Base-by-base conservation (phyloP, 2,329 filamentous ascomycete genomes). In the Fonsecaea pedrosoi region DNA sequence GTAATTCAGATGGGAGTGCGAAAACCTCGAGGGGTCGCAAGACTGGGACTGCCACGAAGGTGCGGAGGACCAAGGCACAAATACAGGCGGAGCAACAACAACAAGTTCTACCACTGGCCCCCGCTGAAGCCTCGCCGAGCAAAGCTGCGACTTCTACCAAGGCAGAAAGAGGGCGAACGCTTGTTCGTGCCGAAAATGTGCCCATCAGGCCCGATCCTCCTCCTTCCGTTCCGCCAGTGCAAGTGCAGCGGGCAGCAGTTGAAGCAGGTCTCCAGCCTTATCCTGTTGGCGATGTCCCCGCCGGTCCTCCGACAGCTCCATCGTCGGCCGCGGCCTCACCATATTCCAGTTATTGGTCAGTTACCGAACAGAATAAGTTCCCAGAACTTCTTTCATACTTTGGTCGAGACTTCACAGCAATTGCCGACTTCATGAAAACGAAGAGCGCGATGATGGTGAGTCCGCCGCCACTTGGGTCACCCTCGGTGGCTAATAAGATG, bases 381-480 rank as follows among this genome's bases (percentile, higher is more conserved):
- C 78, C 79, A 1, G 76, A 77, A 13, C 71, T 83, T 50, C 72
- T 84, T 42, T 77, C 75, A 15, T 79, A 83, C 70, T 84, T 81
- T 73, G 82, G 82, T 21, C 78, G 76, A 35, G 79, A 84, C 72
- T 84, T 82, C 69, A 79, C 81, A 64, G 79, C 77, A 13, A 83
- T 84, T 63, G 81, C 82, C 4, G 77, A 79, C 48, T 80, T 79
- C 57, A 83, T 84, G 82, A 83, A 82, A 70, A 82, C 82, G 0
- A 84, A 84, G 71, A 83, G 82, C 10, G 77, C 79, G n/a, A 81
- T 81, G 1, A 84, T 84, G 82, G 82, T 84, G 77, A 71, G 79
- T 70, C 9, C 54, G 25, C 54, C 37, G 25, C 35, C 62, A 21
- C 34, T 45, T 18, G 30, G 12, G 13, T 32, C 3, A 21, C 35